Evolutionary conservation across 345 rosid species (phyloP).

Genomic region (Pugionium dolabratum): DNA sequence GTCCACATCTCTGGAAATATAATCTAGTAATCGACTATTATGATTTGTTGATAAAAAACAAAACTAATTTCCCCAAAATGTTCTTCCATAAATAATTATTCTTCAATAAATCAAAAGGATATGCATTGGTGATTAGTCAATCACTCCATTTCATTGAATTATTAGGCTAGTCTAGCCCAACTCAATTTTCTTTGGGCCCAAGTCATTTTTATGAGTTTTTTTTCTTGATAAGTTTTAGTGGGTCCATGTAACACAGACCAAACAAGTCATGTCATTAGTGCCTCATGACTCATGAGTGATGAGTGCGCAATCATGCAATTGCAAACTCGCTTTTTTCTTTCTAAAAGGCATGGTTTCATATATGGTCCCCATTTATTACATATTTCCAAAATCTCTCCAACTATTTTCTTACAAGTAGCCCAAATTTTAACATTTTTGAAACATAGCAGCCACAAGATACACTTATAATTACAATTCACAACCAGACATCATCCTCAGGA

Average conservation of each 20-base stretch:
- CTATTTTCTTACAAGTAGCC: constrained; percentile 2
- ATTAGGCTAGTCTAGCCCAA: no score
- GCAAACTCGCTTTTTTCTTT: not conserved
- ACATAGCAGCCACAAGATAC: constrained; percentile 18
- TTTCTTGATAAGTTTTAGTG: not conserved
- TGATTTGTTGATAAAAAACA: constrained; percentile 8
- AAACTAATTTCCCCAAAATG: not conserved
- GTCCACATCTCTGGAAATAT: constrained; percentile 6
- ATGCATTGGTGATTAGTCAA: no score
- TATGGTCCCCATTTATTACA: not conserved
- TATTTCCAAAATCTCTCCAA: not conserved
- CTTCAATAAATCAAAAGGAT: no score
- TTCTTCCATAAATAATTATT: constrained; percentile 15
- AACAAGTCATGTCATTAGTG: not conserved
- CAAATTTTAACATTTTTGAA: not conserved
- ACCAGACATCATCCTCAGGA: not conserved
- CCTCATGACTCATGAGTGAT: not conserved
- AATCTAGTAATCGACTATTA: not conserved
- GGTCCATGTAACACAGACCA: not conserved
- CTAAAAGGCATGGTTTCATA: not conserved
- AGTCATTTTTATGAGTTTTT: no score
- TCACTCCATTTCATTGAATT: no score
- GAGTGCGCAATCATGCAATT: constrained; percentile 28
- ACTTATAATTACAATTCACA: constrained; percentile 21
- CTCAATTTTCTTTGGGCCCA: no score